Conservation (phyloP, 2,329 filamentous ascomycete genomes). For the Exophiala sp. region DNA sequence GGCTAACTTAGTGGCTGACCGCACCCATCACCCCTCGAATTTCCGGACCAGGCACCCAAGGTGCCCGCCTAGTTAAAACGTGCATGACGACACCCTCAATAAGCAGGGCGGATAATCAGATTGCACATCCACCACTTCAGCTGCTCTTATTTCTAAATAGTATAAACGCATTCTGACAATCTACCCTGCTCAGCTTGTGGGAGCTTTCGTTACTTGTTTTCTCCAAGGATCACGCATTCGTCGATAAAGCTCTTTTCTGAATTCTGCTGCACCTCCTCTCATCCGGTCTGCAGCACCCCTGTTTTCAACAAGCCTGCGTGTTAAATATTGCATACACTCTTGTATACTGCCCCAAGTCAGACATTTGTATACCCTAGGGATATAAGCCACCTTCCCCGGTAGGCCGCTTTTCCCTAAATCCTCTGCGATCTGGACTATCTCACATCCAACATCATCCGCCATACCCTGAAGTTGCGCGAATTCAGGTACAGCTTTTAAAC, state of each 20-base stretch:
- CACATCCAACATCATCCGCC: slow-evolving; percentile 82
- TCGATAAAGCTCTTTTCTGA: slow-evolving; percentile 55
- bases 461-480: slow-evolving; percentile 90
- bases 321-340: slow-evolving; percentile 58
- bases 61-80: too few species aligned
- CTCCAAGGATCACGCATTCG: neutral
- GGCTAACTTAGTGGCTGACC: too few species aligned
- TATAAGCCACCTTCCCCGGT: slow-evolving; percentile 18
- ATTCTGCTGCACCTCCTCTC: slow-evolving; percentile 58
- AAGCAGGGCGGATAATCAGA: too few species aligned
- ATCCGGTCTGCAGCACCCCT: slow-evolving; percentile 66
- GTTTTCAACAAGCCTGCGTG: slow-evolving; percentile 71
- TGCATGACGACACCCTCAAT: too few species aligned
- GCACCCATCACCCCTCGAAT: too few species aligned
- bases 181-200: too few species aligned
- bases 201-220: neutral
- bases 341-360: slow-evolving; percentile 58
- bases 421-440: slow-evolving; percentile 38
- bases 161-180: too few species aligned
- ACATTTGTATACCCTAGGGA: slow-evolving; percentile 56
- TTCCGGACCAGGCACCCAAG: too few species aligned
- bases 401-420: slow-evolving; percentile 28
- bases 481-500: slow-evolving; percentile 44
- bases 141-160: too few species aligned
- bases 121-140: too few species aligned